Conservation (phyloP, 345 rosid genomes). For the Hibiscus syriacus region DNA sequence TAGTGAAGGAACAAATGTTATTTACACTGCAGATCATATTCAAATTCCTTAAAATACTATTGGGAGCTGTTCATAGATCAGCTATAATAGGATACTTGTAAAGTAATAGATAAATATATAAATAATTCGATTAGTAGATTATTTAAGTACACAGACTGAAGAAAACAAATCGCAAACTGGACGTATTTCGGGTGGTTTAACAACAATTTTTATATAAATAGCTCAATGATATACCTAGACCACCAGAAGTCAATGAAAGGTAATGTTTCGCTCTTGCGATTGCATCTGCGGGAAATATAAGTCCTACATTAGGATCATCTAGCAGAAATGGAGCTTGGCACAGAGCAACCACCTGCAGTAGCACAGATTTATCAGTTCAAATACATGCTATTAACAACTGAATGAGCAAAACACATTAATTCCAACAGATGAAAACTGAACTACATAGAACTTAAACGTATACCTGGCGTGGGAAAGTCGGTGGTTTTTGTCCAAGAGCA, state of each 20-base stretch:
- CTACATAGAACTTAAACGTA: not conserved
- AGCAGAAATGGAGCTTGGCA: conserved; percentile 96
- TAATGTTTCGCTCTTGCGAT: no score
- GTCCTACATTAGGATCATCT: conserved; percentile 89
- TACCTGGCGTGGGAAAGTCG: conserved; percentile 94
- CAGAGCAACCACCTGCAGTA: no score
- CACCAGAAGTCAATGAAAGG: no score
- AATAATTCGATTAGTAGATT: not conserved
- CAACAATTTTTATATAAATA: not conserved
- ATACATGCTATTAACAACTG: conserved; percentile 8
- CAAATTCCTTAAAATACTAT: conserved; percentile 4
- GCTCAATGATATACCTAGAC: no score
- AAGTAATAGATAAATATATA: not conserved
- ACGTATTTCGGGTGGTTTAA: not conserved
- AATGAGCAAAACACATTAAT: conserved; percentile 3
- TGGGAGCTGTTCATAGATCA: not conserved
- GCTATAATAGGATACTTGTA: not conserved
- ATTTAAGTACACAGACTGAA: not conserved
- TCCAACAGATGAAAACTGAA: not conserved
- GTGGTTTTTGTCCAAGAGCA: conserved; percentile 92
- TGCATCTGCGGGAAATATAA: conserved; percentile 89
- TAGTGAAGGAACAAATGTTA: no score
- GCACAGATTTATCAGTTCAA: conserved; percentile 19
- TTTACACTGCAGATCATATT: not conserved
- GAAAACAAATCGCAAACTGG: not conserved